phyloP scores from a whole-genome alignment of 768 basidiomycete genomes.

The Hirschioporus abietinus region DNA sequence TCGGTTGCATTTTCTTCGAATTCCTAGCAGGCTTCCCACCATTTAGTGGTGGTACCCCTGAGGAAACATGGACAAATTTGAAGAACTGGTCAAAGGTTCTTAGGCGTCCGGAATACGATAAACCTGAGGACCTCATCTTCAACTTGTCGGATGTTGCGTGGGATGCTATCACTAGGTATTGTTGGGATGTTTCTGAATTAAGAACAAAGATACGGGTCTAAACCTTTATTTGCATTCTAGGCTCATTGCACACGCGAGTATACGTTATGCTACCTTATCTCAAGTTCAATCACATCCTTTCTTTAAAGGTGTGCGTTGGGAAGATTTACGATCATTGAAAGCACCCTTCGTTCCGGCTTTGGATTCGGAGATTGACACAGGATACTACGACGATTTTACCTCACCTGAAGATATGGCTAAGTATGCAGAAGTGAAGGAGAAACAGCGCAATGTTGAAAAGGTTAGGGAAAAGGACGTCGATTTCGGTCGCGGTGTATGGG shows the following conservation, averaged over 20 bases:
- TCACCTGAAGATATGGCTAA: slow-evolving; percentile 94
- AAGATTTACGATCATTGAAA: slow-evolving; percentile 62
- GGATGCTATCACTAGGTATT: slow-evolving; percentile 84
- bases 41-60: slow-evolving; percentile 91
- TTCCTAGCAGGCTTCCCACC: slow-evolving; percentile 96
- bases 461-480: slow-evolving; percentile 85
- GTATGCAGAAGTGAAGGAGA: slow-evolving; percentile 97
- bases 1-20: slow-evolving; percentile 98
- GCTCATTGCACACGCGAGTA: slow-evolving; percentile 81
- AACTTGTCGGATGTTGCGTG: slow-evolving; percentile 91
- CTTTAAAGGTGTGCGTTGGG: slow-evolving; percentile 75
- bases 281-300: slow-evolving; percentile 79
- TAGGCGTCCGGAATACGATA: slow-evolving; percentile 90
- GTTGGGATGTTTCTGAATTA: neutral
- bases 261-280: slow-evolving; percentile 68
- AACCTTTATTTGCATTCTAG: slow-evolving; percentile 30
- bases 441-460: slow-evolving; percentile 88
- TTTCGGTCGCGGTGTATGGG: slow-evolving; percentile 74
- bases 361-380: slow-evolving; percentile 91
- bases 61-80: slow-evolving; percentile 98
- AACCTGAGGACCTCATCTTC: slow-evolving; percentile 94
- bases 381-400: slow-evolving; percentile 91
- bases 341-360: slow-evolving; percentile 94
- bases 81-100: slow-evolving; percentile 97
- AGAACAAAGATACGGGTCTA: neutral